Conservation (phyloP, 306 rosid genomes). For the Lupinus albus region DNA sequence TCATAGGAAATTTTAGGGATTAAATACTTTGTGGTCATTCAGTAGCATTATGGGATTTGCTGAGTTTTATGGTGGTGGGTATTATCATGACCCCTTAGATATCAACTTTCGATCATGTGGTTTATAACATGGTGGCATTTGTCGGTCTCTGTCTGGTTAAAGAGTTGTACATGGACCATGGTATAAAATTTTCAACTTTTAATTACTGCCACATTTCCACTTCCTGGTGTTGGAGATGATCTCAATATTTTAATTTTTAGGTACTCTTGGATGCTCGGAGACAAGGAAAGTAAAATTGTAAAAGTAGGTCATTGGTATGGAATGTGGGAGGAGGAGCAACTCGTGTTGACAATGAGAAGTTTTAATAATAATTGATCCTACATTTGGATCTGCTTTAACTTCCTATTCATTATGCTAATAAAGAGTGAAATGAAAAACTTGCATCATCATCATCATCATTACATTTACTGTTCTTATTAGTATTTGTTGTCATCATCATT, state of each 20-base stretch:
- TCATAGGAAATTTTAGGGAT: background rate
- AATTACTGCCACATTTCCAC: background rate
- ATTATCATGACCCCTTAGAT: background rate
- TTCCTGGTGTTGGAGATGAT: background rate
- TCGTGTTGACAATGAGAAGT: slow-evolving; percentile 2
- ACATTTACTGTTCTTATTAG: background rate
- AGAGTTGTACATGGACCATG: background rate
- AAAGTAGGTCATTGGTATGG: background rate
- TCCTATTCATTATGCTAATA: background rate
- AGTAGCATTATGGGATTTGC: slow-evolving; percentile 7
- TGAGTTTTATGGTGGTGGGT: background rate
- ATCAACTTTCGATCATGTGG: background rate
- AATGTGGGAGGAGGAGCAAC: background rate
- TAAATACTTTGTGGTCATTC: slow-evolving; percentile 2
- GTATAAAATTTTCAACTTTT: background rate
- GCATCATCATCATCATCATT: background rate
- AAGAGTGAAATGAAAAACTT: background rate
- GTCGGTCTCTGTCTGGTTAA: background rate
- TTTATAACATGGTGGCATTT: background rate
- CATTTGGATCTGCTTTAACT: background rate
- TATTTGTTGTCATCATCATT: background rate
- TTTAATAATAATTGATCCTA: background rate
- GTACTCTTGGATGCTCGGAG: background rate
- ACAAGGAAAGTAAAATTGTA: slow-evolving; percentile 5
- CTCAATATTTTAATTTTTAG: background rate